These are phyloP conservation scores for Aspergillus cavernicola DNA, from an alignment of 495 filamentous ascomycete species.

Conservation along the genomic window DNA sequence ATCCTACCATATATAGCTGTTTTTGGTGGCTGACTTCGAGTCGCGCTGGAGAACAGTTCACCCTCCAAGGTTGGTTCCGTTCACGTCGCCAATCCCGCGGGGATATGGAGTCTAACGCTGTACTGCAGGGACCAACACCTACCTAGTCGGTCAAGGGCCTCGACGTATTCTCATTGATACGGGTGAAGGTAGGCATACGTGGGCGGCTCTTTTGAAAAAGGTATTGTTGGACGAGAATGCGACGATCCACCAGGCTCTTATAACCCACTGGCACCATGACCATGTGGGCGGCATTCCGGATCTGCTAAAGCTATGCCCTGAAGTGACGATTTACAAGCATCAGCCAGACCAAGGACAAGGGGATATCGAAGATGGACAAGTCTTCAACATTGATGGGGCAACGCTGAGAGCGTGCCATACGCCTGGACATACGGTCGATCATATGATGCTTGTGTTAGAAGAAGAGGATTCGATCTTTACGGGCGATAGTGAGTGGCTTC, in stretches of 20 bases:
- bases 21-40: not conserved
- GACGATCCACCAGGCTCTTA: slow-evolving; percentile 57
- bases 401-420: slow-evolving; percentile 71
- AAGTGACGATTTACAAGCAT: slow-evolving; percentile 50
- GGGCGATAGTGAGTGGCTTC: slow-evolving; percentile 61
- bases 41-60: slow-evolving; percentile 34
- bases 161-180: slow-evolving; percentile 76
- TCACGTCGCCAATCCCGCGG: not conserved
- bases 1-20: not conserved
- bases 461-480: slow-evolving; percentile 89
- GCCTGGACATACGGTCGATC: slow-evolving; percentile 85
- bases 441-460: slow-evolving; percentile 66
- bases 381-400: slow-evolving; percentile 70
- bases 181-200: slow-evolving; percentile 62
- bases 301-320: slow-evolving; percentile 58
- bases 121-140: slow-evolving; percentile 76
- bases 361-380: slow-evolving; percentile 65
- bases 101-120: not conserved
- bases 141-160: slow-evolving; percentile 68
- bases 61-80: slow-evolving; percentile 44
- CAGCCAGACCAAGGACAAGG: slow-evolving; percentile 35
- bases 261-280: slow-evolving; percentile 92
- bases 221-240: slow-evolving; percentile 64
- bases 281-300: slow-evolving; percentile 73
- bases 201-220: slow-evolving; percentile 54